A percentile compares a stretch with the other conserved stretches of the same genome.
Evolutionary conservation across 352 stramenopile genomes (phyloP).

Genomic region (Globisporangium canariense): DNA sequence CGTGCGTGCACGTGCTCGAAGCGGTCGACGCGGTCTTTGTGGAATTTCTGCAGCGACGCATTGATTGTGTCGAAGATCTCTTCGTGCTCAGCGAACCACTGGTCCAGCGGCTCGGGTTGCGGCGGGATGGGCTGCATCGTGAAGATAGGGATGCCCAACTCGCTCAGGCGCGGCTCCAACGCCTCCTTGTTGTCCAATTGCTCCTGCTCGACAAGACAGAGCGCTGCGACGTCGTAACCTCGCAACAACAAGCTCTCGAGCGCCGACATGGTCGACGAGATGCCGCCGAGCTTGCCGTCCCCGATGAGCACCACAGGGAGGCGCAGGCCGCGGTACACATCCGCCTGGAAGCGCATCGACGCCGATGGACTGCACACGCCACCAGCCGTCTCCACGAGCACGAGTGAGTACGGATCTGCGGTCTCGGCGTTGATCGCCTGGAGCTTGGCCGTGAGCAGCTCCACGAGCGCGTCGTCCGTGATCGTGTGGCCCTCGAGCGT

Average conservation of each 20-base stretch:
- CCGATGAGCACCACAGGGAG: conserved; percentile 93
- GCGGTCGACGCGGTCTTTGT: conserved; percentile 43
- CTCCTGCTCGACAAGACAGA: conserved; percentile 83
- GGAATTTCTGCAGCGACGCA: conserved; percentile 46
- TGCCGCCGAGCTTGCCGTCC: conserved; percentile 95
- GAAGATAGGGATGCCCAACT: conserved; percentile 76
- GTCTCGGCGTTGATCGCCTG: conserved; percentile 31
- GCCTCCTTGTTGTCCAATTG: conserved; percentile 61
- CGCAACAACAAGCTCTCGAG: conserved; percentile 91
- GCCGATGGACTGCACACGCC: conserved; percentile 91
- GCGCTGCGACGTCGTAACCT: conserved; percentile 88
- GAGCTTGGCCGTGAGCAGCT: conserved; percentile 60
- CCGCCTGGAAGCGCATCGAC: conserved; percentile 88
- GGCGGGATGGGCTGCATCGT: conserved; percentile 69
- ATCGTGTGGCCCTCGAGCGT: conserved; percentile 83
- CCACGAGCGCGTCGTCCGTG: conserved; percentile 85
- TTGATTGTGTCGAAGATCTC: conserved; percentile 51
- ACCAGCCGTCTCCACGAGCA: conserved; percentile 94
- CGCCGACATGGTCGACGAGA: conserved; percentile 92
- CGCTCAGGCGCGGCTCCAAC: conserved; percentile 49
- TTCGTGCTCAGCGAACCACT: conserved; percentile 61
- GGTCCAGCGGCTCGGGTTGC: conserved; percentile 65
- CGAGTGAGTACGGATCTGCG: conserved; percentile 38
- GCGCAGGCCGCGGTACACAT: conserved; percentile 90
- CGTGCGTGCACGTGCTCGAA: conserved; percentile 58